Base-by-base conservation (phyloP, 495 filamentous ascomycete species). In the Sporormia fimetaria region DNA sequence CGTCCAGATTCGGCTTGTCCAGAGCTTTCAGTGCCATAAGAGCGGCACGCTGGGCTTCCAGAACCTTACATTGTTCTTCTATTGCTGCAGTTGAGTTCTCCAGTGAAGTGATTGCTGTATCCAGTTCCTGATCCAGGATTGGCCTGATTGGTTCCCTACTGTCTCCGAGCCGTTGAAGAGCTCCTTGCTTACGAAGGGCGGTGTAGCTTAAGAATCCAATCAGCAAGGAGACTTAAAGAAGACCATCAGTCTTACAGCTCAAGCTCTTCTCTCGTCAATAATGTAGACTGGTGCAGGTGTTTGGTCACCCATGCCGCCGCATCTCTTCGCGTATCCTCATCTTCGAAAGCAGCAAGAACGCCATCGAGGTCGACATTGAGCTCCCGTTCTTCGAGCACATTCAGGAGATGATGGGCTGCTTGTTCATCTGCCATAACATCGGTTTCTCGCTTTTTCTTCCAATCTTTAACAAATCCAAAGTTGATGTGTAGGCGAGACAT, bases 191-290 rank as follows among this genome's bases (percentile, higher is more conserved):
- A 34, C 33, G 31, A 10, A 55, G 24, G 8, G 33, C 36, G 7
- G 41, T 25, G 27, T 55, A 50, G 11, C 44, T 47, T n/a, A 11
- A 14, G 14, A 46, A 3, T 34, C 15, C n/a, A n/a, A 16, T 8
- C 37, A 14, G 5, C 8, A 12, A 41, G 10, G 12, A 21, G 4
- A 1, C 10, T 31, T 16, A n/a, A n/a, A 21, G 21, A 6, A 2
- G 28, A 35, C 4, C 6, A 18, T 45, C 4, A 15, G 16, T 42
- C 56, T 16, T 59, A 62, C 61, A 62, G 48, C 6, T 48, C 42
- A 11, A 56, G 29, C 33, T 63, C 61, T n/a, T 63, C 59, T 30
- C 49, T 47, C 9, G 52, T 62, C 21, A 63, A 33, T 3, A 63
- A 37, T 6, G 52, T 58, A 8, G 40, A 35, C 17, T 42, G 15